Conservation (phyloP, 2,329 filamentous ascomycete genomes). For the Monilinia vaccinii-corymbosi region DNA sequence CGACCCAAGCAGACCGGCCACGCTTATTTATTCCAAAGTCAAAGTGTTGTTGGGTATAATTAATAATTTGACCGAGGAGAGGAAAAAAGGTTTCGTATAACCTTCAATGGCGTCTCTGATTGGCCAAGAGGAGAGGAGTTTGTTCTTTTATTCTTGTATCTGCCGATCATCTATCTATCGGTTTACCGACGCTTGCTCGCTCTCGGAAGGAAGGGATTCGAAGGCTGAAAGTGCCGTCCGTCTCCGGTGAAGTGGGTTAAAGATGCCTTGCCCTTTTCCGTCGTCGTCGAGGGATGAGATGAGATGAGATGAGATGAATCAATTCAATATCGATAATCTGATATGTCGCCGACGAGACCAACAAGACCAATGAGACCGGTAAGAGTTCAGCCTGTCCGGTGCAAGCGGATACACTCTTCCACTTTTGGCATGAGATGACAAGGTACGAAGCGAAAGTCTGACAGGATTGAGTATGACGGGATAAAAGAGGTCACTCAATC, state of each 20-base stretch:
- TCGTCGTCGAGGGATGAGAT: no score
- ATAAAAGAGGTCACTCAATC: neutral
- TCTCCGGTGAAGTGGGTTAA: neutral
- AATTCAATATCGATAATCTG: neutral
- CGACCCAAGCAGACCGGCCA: no score
- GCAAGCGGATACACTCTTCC: slow-evolving; percentile 7
- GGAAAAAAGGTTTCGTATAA: neutral
- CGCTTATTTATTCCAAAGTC: no score
- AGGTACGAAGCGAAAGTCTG: neutral
- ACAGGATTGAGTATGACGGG: slow-evolving; percentile 3
- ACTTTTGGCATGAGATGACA: neutral
- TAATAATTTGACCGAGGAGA: neutral
- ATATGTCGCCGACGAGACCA: slow-evolving; percentile 9
- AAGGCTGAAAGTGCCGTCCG: neutral
- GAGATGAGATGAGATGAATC: neutral
- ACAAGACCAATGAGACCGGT: neutral
- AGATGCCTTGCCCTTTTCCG: neutral
- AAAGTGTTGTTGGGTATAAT: no score
- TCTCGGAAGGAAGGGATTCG: neutral
- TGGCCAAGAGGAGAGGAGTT: neutral
- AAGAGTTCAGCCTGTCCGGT: slow-evolving; percentile 8
- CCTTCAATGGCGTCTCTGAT: neutral
- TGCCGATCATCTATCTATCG: no score
- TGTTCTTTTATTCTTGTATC: neutral
- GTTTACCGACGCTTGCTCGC: neutral